A percentile compares a stretch with the other conserved stretches of the same genome.
These are phyloP conservation scores for Camellia japonica DNA, from an alignment of 148 eudicot genomes.

Conservation along the genomic window DNA sequence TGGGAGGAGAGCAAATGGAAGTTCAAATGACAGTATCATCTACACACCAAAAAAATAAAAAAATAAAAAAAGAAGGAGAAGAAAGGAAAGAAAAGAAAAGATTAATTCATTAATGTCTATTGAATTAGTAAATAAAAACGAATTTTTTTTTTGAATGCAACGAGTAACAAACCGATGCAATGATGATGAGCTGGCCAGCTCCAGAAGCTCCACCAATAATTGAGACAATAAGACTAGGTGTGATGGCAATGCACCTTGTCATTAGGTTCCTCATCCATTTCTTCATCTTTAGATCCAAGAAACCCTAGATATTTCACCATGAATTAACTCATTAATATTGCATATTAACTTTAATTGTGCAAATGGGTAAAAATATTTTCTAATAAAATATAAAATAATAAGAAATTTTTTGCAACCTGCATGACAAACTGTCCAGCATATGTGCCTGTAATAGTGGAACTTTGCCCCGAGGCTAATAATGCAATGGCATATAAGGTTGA, in stretches of 20 bases:
- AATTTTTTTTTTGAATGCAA: not conserved
- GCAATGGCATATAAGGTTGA: constrained; percentile 71
- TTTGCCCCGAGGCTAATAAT: constrained; percentile 81
- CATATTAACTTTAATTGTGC: not conserved
- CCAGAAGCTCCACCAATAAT: constrained; percentile 38
- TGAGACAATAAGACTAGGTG: constrained; percentile 41
- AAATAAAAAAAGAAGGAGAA: not conserved
- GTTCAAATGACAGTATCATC: constrained; percentile 82
- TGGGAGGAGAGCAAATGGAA: constrained; percentile 76
- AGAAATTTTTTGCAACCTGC: constrained; percentile 44
- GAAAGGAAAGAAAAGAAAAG: not conserved
- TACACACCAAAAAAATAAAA: not conserved
- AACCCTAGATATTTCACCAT: constrained; percentile 28
- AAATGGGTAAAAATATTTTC: not conserved
- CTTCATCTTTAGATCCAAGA: constrained; percentile 40
- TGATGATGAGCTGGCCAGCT: constrained; percentile 51
- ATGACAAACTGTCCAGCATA: constrained; percentile 89
- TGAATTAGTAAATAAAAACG: not conserved
- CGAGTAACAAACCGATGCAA: constrained; percentile 51
- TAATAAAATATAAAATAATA: not conserved
- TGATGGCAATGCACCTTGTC: constrained; percentile 46
- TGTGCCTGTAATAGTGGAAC: constrained; percentile 84
- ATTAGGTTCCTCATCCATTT: constrained; percentile 38
- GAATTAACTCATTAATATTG: not conserved
- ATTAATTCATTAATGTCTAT: not conserved